These are phyloP conservation scores for Mallotus repandus DNA, from an alignment of 441 rosid genomes.

Conservation along the genomic window DNA sequence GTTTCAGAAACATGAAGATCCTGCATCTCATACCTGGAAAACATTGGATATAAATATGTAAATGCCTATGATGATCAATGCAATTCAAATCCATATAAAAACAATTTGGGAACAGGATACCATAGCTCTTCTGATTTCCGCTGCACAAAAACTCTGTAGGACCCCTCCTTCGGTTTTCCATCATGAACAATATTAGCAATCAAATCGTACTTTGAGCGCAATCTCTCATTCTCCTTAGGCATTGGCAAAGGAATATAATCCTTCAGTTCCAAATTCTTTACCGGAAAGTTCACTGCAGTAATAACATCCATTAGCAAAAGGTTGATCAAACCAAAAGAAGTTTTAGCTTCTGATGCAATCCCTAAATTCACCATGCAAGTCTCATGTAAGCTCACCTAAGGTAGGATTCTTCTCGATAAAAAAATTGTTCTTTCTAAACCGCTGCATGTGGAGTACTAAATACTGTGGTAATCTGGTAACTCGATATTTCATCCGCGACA, in stretches of 20 bases:
- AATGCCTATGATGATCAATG: not conserved
- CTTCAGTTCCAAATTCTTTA: slow-evolving; percentile 86
- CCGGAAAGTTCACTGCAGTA: slow-evolving; percentile 88
- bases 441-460: slow-evolving; percentile 89
- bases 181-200: slow-evolving; percentile 93
- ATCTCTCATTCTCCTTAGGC: slow-evolving; percentile 57
- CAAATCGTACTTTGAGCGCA: slow-evolving; percentile 76
- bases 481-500: slow-evolving; percentile 81
- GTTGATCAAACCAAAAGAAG: not conserved
- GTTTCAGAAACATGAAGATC: slow-evolving; percentile 93
- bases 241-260: slow-evolving; percentile 87
- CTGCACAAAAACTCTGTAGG: slow-evolving; percentile 90
- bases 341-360: not conserved
- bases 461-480: slow-evolving; percentile 76
- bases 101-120: slow-evolving; percentile 31
- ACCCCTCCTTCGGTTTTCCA: slow-evolving; percentile 87
- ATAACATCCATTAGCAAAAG: slow-evolving; percentile 17
- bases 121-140: slow-evolving; percentile 92
- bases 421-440: slow-evolving; percentile 88
- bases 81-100: not conserved
- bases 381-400: slow-evolving; percentile 48
- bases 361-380: not conserved
- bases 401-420: slow-evolving; percentile 96
- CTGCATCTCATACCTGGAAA: slow-evolving; percentile 93
- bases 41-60: not conserved